Conservation (phyloP, 1,284 basidiomycete genomes). For the Cutaneotrichosporon curvatum region DNA sequence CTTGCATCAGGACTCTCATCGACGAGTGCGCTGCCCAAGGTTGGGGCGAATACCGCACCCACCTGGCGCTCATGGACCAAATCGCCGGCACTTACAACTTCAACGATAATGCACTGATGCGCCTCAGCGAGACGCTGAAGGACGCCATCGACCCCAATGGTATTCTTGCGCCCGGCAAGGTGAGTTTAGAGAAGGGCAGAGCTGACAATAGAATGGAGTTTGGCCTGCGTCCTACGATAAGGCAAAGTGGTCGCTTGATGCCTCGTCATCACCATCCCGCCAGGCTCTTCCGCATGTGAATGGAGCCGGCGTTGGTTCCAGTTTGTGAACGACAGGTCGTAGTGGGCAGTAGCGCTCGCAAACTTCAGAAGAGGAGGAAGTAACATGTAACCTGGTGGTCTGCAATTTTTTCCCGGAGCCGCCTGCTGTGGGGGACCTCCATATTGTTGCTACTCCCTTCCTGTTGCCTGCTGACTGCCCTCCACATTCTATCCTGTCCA, state of each 20-base stretch:
- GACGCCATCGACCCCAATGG: slow-evolving; percentile 34
- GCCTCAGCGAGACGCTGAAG: slow-evolving; percentile 27
- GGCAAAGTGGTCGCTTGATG: slow-evolving; percentile 5
- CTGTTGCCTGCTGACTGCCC: too few species aligned
- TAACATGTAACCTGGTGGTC: too few species aligned
- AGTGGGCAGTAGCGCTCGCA: too few species aligned
- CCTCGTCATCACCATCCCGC: background rate
- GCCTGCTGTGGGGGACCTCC: too few species aligned
- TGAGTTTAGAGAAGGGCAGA: background rate
- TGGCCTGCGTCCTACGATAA: slow-evolving; percentile 7
- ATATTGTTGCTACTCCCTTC: too few species aligned
- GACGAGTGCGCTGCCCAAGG: slow-evolving; percentile 23
- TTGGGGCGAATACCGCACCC: slow-evolving; percentile 28
- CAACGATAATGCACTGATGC: slow-evolving; percentile 24
- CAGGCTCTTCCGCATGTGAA: background rate
- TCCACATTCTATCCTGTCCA: too few species aligned
- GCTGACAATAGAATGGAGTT: slow-evolving; percentile 2
- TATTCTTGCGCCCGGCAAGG: slow-evolving; percentile 28
- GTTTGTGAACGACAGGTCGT: too few species aligned
- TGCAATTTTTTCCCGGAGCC: too few species aligned
- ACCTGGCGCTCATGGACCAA: slow-evolving; percentile 23
- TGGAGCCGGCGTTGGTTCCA: too few species aligned
- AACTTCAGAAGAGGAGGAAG: too few species aligned
- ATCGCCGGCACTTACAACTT: slow-evolving; percentile 20
- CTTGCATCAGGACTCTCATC: slow-evolving; percentile 19